Conservation (phyloP, 2,329 filamentous ascomycete species). For the Berkeleyomyces rouxiae region DNA sequence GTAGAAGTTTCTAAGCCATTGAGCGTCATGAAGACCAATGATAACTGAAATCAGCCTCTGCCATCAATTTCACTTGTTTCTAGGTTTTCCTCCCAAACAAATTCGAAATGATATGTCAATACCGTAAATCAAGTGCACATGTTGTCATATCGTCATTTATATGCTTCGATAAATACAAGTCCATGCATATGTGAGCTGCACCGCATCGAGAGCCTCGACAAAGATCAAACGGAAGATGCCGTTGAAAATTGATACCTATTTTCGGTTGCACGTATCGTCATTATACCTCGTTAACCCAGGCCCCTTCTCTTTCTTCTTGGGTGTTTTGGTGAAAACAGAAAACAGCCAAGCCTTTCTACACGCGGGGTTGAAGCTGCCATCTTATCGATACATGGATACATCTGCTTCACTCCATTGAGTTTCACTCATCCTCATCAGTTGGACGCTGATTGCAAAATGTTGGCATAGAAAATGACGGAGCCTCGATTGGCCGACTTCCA, state of each 20-base stretch:
- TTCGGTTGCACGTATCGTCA: not conserved
- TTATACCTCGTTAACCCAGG: not conserved
- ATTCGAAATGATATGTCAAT: not conserved
- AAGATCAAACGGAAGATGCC: constrained; percentile 4
- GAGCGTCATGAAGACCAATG: not conserved
- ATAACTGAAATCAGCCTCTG: not conserved
- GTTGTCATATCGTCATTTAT: not conserved
- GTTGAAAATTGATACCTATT: not conserved
- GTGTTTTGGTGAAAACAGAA: not conserved
- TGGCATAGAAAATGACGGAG: no score
- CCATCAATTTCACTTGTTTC: not conserved
- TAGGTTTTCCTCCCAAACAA: not conserved
- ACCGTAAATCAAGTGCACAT: not conserved
- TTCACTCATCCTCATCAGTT: no score
- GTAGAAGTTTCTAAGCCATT: not conserved
- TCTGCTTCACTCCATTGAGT: no score
- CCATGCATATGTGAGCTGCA: not conserved
- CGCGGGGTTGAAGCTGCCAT: no score
- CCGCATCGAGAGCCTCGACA: not conserved
- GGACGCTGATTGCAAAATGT: no score
- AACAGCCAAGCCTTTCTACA: no score
- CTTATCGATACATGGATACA: no score
- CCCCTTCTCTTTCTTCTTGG: not conserved
- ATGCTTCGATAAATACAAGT: not conserved
- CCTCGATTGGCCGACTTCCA: no score